Conservation (phyloP, 148 eudicot genomes). For the Simmondsia chinensis region DNA sequence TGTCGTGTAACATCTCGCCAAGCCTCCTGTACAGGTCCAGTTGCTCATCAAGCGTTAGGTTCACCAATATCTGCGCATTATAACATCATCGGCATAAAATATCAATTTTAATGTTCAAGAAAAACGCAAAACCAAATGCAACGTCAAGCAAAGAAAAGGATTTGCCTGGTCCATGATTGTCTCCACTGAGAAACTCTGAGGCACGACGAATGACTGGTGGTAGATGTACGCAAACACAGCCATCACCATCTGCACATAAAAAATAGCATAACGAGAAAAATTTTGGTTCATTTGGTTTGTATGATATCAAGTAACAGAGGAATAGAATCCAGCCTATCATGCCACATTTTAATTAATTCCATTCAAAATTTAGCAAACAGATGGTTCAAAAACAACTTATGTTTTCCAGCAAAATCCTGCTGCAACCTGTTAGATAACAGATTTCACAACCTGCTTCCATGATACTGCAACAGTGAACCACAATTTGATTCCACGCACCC, state of each 20-base stretch:
- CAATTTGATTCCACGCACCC: too few relatives aligned
- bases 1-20: conserved; percentile 39
- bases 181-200: conserved; percentile 56
- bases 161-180: conserved; percentile 67
- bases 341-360: too few relatives aligned
- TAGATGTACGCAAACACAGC: conserved; percentile 85
- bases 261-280: neutral
- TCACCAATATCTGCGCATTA: conserved; percentile 40
- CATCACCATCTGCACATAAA: conserved; percentile 78
- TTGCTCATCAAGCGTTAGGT: conserved; percentile 58
- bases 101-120: too few relatives aligned
- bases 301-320: neutral
- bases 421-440: too few relatives aligned
- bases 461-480: too few relatives aligned
- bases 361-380: too few relatives aligned
- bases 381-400: too few relatives aligned
- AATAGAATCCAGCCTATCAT: neutral
- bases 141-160: too few relatives aligned
- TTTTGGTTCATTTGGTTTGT: neutral
- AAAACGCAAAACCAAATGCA: too few relatives aligned
- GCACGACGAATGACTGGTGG: conserved; percentile 66
- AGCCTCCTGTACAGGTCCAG: conserved; percentile 33
- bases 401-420: too few relatives aligned
- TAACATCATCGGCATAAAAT: conserved; percentile 6
- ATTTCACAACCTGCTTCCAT: too few relatives aligned